phyloP scores from a whole-genome alignment of 2,329 filamentous ascomycete genomes.

The Rhynchosporium agropyri region DNA sequence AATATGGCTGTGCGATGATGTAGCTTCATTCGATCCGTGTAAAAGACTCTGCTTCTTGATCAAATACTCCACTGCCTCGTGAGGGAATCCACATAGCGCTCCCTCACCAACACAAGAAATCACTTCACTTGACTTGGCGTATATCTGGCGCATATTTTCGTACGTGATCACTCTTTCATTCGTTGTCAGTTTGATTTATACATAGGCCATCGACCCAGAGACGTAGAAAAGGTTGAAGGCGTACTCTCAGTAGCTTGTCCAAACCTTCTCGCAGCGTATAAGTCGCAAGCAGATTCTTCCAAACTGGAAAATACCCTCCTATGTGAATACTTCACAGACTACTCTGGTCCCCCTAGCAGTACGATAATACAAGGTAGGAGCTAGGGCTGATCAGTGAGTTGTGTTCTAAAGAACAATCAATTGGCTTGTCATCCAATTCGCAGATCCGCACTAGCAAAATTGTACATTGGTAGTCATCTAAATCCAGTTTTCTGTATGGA shows the following conservation, averaged over 20 bases:
- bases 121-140: constrained; percentile 18
- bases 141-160: constrained; percentile 21
- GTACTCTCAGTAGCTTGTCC: neutral
- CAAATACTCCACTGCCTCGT: constrained; percentile 2
- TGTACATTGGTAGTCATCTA: constrained; percentile 4
- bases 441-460: neutral
- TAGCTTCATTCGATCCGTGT: neutral
- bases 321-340: neutral
- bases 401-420: neutral
- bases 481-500: constrained; percentile 9
- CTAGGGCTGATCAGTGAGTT: constrained; percentile 3
- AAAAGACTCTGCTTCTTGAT: constrained; percentile 14
- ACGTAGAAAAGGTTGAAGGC: neutral
- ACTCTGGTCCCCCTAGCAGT: neutral
- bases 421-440: neutral
- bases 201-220: constrained; percentile 26
- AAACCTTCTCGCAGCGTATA: neutral
- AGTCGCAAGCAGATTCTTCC: neutral
- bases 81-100: neutral
- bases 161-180: constrained; percentile 19
- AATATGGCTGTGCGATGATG: neutral
- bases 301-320: neutral
- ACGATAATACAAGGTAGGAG: neutral
- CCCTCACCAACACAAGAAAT: constrained; percentile 18
- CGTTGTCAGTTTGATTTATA: constrained; percentile 25